Evolutionary conservation across 2,329 filamentous ascomycete genomes (phyloP), one percentile per base, ranked within the genome.

Genomic region (Fusarium mundagurra): DNA sequence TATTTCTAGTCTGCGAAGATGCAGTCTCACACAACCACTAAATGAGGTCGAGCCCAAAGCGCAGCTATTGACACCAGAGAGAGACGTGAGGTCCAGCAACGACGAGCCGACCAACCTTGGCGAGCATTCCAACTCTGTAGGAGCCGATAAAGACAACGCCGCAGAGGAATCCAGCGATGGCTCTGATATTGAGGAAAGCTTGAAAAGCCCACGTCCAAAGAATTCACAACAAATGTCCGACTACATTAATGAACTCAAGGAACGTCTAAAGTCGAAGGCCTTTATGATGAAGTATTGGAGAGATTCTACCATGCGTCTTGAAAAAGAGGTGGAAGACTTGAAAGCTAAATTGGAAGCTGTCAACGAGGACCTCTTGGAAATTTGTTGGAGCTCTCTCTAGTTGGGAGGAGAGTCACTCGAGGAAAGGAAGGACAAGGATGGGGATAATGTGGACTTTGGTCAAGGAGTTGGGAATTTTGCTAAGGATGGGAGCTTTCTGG

Each of bases 301-400:
- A 51, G 31, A 34, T 20, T 14, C 11, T 2, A 5, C 22, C 22
- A 51, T 18, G 6, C 24, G 8, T 18, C 24, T 39, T 29, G 8
- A 13, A 1, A 9, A 4, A 8, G 20, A 29, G 24, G 51, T 29
- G 5, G 6, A 41, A 55, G 24, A 1, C 14, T 41, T 41, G 24
- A 7, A 39, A 2, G 34, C 11, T 6, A 10, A n/a, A 17, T n/a
- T 39, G 51, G 10, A 10, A 18, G 34, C 5, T 5, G 12, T n/a
- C 6, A n/a, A n/a, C 7, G 14, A 39, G 24, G 10, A 54, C 8
- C 13, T 18, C 11, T 29, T 17, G 20, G 8, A 7, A 16, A n/a
- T 5, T 39, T 0, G 5, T 4, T 38, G 11, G 34, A 39, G 1
- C 20, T n/a, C 5, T 27, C 4, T 20, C n/a, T 8, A 20, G 1